Evolutionary conservation across 208 protist species (phyloP).

Genomic region (Wallacemonas collosoma): DNA sequence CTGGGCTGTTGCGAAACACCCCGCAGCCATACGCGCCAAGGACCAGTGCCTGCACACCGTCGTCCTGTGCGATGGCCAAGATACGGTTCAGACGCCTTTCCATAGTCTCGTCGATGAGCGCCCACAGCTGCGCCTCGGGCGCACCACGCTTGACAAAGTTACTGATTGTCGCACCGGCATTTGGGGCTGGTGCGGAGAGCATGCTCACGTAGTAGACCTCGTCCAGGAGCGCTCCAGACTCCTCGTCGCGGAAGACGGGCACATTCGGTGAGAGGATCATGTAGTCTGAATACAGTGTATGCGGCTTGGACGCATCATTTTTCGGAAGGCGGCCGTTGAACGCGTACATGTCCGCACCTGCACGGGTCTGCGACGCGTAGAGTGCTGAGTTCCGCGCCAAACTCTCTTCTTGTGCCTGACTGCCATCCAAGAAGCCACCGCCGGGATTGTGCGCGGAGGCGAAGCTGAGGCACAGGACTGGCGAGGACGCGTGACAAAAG

Average conservation of each 20-base stretch:
- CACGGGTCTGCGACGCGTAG: conserved; percentile 24
- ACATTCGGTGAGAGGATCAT: conserved; percentile 20
- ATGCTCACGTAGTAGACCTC: conserved; percentile 20
- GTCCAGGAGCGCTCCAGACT: conserved; percentile 9
- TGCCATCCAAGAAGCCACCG: conserved; percentile 24
- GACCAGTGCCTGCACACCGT: conserved; percentile 5
- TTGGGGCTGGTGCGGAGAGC: conserved; percentile 25
- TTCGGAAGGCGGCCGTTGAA: conserved; percentile 11
- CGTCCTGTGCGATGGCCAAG: conserved; percentile 5
- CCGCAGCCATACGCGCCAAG: conserved; percentile 30
- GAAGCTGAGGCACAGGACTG: conserved; percentile 25
- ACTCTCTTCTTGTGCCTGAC: conserved; percentile 27
- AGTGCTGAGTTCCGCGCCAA: conserved; percentile 21
- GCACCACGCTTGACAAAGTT: conserved; percentile 1
- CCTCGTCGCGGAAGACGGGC: conserved; percentile 27
- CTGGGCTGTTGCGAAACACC: conserved; percentile 20
- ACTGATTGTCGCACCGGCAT: conserved; percentile 21
- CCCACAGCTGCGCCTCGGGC: not conserved
- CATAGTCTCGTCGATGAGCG: conserved; percentile 10
- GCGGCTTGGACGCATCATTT: conserved; percentile 1
- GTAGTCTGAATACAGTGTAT: conserved; percentile 23
- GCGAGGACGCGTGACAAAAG: not conserved
- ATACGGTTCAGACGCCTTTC: conserved; percentile 13
- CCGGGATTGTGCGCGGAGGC: conserved; percentile 28
- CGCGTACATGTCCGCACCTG: conserved; percentile 15